A percentile compares a stretch with the other conserved stretches of the same genome.
Evolutionary conservation across 2,329 filamentous ascomycete species (phyloP).

Genomic region (Ambrosiella xylebori): DNA sequence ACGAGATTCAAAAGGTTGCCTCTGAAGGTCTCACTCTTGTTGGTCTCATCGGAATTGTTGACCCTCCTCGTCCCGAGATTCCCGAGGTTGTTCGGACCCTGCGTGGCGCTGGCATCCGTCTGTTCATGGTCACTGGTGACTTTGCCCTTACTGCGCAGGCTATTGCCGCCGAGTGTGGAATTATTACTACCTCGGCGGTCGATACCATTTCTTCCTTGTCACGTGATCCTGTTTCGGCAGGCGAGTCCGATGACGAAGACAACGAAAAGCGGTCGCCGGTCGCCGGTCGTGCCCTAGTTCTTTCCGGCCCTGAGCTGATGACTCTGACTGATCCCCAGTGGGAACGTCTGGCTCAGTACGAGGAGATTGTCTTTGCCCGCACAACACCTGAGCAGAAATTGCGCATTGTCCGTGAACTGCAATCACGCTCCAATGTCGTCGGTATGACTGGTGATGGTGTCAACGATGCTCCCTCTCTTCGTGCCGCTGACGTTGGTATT

Average conservation of each 20-base stretch:
- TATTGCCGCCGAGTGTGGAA: slow-evolving; percentile 67
- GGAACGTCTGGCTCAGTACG: slow-evolving; percentile 45
- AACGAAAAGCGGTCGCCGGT: slow-evolving; percentile 14
- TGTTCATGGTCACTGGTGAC: slow-evolving; percentile 96
- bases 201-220: slow-evolving; percentile 26
- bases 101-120: slow-evolving; percentile 80
- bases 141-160: slow-evolving; percentile 65
- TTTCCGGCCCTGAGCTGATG: slow-evolving; percentile 49
- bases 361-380: slow-evolving; percentile 78
- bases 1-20: slow-evolving; percentile 60
- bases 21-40: slow-evolving; percentile 83
- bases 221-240: slow-evolving; percentile 47
- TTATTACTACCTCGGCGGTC: slow-evolving; percentile 48
- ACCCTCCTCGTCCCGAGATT: slow-evolving; percentile 88
- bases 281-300: slow-evolving; percentile 35
- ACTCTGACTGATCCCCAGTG: slow-evolving; percentile 51
- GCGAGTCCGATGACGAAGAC: slow-evolving; percentile 15
- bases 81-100: slow-evolving; percentile 72
- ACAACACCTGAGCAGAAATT: slow-evolving; percentile 94
- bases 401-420: slow-evolving; percentile 86
- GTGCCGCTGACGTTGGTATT: slow-evolving; percentile 97
- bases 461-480: slow-evolving; percentile 91
- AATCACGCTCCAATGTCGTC: slow-evolving; percentile 82
- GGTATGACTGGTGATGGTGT: slow-evolving; percentile 99
- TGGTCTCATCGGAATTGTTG: slow-evolving; percentile 88